Percentiles rank a stretch among this genome's conserved stretches.
Evolutionary conservation across 192 early-diverging fungal species (phyloP).

Genomic region (Podochytrium sp.): DNA sequence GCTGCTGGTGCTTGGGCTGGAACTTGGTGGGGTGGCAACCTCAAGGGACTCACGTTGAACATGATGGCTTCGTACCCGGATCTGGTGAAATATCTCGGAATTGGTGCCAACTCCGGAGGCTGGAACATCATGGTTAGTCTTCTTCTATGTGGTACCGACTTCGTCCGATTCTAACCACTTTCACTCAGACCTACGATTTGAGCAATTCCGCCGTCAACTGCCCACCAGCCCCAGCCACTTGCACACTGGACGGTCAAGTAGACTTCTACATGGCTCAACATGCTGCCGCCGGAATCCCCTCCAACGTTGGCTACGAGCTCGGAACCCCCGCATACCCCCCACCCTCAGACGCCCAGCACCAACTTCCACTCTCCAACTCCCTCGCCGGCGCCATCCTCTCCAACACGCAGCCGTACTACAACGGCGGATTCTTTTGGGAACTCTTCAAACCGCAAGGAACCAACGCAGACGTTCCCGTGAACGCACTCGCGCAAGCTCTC

Average conservation of each 20-base stretch:
- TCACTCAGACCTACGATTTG: conserved; percentile 23
- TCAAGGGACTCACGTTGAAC: conserved; percentile 11
- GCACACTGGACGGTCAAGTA: conserved; percentile 12
- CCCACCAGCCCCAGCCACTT: conserved; percentile 3
- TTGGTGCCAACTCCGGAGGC: conserved; percentile 20
- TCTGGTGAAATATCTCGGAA: background rate
- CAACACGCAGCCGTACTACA: conserved; percentile 30
- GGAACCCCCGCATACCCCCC: conserved; percentile 15
- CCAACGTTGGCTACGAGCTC: conserved; percentile 23
- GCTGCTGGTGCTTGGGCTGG: conserved; percentile 25
- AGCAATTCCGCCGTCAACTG: conserved; percentile 6
- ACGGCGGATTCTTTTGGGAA: conserved; percentile 7
- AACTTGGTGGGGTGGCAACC: conserved; percentile 29
- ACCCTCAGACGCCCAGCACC: background rate
- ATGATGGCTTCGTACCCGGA: conserved; percentile 4
- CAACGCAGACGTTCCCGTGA: background rate
- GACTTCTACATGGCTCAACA: conserved; percentile 17
- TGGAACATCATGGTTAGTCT: conserved; percentile 28
- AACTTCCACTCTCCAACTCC: conserved; percentile 4
- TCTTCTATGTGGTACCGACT: no score
- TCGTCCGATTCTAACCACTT: no score
- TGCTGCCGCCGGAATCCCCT: conserved; percentile 6
- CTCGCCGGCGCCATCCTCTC: background rate
- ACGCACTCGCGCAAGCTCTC: conserved; percentile 4
- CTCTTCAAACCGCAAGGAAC: conserved; percentile 3